Evolutionary conservation across 2,329 filamentous ascomycete genomes (phyloP).

Genomic region (Nigrograna mackinnonii): DNA sequence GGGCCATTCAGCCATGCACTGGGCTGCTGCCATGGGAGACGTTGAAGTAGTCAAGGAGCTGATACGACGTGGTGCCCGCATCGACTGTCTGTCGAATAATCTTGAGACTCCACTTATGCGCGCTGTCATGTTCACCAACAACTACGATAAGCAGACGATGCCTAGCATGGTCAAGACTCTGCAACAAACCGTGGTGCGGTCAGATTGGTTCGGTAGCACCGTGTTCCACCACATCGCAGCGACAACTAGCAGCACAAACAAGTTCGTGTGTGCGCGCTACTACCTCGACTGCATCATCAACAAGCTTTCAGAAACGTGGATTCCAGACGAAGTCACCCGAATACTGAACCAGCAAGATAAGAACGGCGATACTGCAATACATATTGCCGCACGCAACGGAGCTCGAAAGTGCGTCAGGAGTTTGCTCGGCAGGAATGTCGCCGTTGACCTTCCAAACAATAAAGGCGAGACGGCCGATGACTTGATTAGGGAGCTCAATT

Average conservation of each 20-base stretch:
- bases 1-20: conserved; percentile 90
- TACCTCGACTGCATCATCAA: conserved; percentile 92
- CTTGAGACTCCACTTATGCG: conserved; percentile 91
- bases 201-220: conserved; percentile 81
- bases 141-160: conserved; percentile 91
- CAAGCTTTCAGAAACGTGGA: conserved; percentile 77
- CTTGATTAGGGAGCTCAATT: conserved; percentile 75
- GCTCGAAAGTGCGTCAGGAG: conserved; percentile 74
- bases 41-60: conserved; percentile 88
- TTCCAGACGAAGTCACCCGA: conserved; percentile 74
- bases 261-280: conserved; percentile 87
- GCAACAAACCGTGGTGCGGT: conserved; percentile 76
- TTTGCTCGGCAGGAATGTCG: conserved; percentile 76
- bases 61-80: conserved; percentile 75
- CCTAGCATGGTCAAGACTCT: conserved; percentile 82
- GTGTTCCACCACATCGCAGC: conserved; percentile 94
- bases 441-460: conserved; percentile 79
- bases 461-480: conserved; percentile 84
- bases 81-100: conserved; percentile 66
- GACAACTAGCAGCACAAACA: conserved; percentile 82
- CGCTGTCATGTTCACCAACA: conserved; percentile 94
- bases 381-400: conserved; percentile 82
- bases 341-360: conserved; percentile 82
- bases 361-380: conserved; percentile 88
- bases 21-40: conserved; percentile 97